These are phyloP conservation scores for Candida chauliodis DNA, from an alignment of 805 yeast genomes.

Conservation along the genomic window DNA sequence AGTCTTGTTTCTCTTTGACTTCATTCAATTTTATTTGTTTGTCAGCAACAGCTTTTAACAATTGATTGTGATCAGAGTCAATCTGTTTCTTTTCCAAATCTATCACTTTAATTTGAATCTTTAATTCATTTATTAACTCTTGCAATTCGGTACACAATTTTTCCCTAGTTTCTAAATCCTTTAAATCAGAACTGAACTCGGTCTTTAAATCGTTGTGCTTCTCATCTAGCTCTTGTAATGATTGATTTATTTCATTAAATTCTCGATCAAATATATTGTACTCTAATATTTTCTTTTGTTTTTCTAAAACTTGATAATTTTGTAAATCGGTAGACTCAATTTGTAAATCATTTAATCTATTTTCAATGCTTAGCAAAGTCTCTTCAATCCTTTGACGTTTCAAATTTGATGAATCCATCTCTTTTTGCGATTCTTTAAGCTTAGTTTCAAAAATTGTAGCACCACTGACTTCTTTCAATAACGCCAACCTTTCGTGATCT, in stretches of 20 bases:
- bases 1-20: conserved; percentile 31
- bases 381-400: conserved; percentile 73
- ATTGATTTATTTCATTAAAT: conserved; percentile 53
- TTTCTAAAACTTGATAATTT: conserved; percentile 64
- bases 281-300: conserved; percentile 65
- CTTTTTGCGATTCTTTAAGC: conserved; percentile 71
- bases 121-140: conserved; percentile 43
- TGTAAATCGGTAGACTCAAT: conserved; percentile 75
- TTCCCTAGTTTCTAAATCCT: conserved; percentile 62
- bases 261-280: conserved; percentile 78
- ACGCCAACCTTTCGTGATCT: conserved; percentile 72
- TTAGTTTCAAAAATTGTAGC: conserved; percentile 86
- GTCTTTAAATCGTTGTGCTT: conserved; percentile 50
- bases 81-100: conserved; percentile 56
- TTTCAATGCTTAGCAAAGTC: conserved; percentile 65
- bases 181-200: conserved; percentile 51
- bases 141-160: conserved; percentile 42
- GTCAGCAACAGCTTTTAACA: conserved; percentile 47
- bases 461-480: conserved; percentile 91
- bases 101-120: conserved; percentile 48
- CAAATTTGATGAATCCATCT: conserved; percentile 68
- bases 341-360: conserved; percentile 72
- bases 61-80: conserved; percentile 46
- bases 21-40: conserved; percentile 46
- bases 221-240: conserved; percentile 58